phyloP scores from a whole-genome alignment of 192 early-diverging fungal species.

The Linnemannia schmuckeri region DNA sequence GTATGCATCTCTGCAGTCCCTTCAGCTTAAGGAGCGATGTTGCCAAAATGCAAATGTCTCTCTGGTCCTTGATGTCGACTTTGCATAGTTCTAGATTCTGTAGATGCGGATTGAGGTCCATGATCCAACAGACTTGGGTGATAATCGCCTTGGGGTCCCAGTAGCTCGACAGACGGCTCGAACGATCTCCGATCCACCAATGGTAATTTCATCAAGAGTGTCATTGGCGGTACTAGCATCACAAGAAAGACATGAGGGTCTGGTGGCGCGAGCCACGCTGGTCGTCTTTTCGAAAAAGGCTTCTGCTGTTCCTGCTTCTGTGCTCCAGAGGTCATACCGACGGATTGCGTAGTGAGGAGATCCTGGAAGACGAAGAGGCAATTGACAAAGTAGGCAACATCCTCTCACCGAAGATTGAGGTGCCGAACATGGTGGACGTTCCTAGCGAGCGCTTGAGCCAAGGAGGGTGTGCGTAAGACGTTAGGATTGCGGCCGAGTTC shows the following conservation, averaged over 20 bases:
- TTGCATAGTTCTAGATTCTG: neutral
- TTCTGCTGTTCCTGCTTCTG: neutral
- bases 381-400: neutral
- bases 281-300: neutral
- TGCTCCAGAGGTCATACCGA: too few relatives aligned
- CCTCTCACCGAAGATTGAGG: neutral
- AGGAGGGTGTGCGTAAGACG: neutral
- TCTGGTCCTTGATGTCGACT: neutral
- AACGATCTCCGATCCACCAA: too few relatives aligned
- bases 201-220: neutral
- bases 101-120: neutral
- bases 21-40: neutral
- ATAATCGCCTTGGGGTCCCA: too few relatives aligned
- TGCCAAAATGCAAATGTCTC: neutral
- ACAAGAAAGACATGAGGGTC: neutral
- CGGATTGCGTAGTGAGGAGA: neutral
- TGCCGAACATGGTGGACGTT: neutral
- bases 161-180: neutral
- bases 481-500: neutral
- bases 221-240: neutral
- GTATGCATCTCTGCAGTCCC: neutral
- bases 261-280: neutral
- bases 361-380: neutral
- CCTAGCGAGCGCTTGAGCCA: neutral
- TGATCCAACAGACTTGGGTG: neutral